Percentiles rank a stretch among this genome's conserved stretches.
Evolutionary conservation across 257 asterid species (phyloP).

Genomic region (Nicotiana undulata): DNA sequence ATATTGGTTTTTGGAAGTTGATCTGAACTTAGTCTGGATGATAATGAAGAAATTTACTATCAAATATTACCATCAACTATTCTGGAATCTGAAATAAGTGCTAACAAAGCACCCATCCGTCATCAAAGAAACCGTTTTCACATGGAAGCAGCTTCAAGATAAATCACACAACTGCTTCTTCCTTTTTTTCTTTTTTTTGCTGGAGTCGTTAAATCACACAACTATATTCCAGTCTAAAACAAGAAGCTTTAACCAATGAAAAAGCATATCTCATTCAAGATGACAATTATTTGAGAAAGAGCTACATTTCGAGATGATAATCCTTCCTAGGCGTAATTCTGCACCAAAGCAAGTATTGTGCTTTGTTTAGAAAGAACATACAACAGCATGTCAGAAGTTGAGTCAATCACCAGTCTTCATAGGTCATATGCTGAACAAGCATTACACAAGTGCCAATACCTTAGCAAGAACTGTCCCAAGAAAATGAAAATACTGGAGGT

Average conservation of each 20-base stretch:
- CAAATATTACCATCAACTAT: not conserved
- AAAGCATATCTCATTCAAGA: not conserved
- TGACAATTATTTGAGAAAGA: not conserved
- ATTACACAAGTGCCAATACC: constrained; percentile 38
- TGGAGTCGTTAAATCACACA: not conserved
- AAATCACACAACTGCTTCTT: not conserved
- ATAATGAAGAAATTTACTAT: not conserved
- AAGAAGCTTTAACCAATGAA: not conserved
- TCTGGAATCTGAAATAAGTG: not conserved
- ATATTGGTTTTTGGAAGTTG: not conserved
- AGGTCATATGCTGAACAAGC: constrained; percentile 1
- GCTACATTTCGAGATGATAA: not conserved
- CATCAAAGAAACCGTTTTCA: not conserved
- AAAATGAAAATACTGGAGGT: constrained; percentile 88
- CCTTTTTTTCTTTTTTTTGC: not conserved
- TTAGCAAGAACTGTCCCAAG: constrained; percentile 94
- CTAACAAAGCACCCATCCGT: not conserved
- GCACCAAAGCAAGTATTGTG: not conserved
- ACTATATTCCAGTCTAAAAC: not conserved
- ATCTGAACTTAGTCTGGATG: not conserved
- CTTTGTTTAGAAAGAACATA: not conserved
- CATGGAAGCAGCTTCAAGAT: not conserved
- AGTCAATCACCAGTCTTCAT: not conserved
- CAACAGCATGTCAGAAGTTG: not conserved
- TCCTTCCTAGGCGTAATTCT: not conserved